Percentiles rank a stretch among this genome's conserved stretches.
phyloP scores from a whole-genome alignment of 2,329 filamentous ascomycete species.

The Ophiostoma perfectum region DNA sequence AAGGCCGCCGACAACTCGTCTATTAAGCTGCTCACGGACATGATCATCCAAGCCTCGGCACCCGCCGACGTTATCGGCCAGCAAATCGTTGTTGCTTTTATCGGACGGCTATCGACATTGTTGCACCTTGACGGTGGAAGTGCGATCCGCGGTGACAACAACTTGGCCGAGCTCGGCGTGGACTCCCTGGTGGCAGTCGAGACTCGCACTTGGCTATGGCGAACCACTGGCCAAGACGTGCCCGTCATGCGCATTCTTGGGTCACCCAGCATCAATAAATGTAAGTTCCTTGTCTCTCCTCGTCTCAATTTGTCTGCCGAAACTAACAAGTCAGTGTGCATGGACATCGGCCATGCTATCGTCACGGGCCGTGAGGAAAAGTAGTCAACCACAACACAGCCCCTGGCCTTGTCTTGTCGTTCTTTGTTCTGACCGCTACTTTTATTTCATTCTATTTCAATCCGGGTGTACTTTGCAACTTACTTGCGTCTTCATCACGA shows the following conservation, averaged over 20 bases:
- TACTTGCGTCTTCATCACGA: too few species aligned
- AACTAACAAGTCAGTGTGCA: slow-evolving; percentile 5
- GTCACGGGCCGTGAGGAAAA: neutral
- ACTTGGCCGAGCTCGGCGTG: slow-evolving; percentile 37
- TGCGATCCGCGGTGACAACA: slow-evolving; percentile 32
- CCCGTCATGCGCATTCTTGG: slow-evolving; percentile 43
- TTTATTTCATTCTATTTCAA: neutral
- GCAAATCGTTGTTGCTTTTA: slow-evolving; percentile 30
- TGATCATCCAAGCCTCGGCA: slow-evolving; percentile 19
- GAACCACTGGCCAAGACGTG: slow-evolving; percentile 39
- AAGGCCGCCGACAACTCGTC: neutral
- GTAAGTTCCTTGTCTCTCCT: neutral
- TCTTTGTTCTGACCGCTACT: neutral
- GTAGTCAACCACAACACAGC: too few species aligned
- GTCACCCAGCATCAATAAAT: slow-evolving; percentile 30
- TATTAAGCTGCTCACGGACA: slow-evolving; percentile 30
- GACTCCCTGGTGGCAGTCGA: slow-evolving; percentile 40
- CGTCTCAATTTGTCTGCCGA: neutral
- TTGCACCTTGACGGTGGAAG: slow-evolving; percentile 29
- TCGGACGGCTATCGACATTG: slow-evolving; percentile 30
- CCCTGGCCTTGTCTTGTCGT: neutral
- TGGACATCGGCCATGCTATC: neutral
- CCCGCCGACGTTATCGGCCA: slow-evolving; percentile 27
- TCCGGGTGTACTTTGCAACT: too few species aligned
- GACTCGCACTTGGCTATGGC: slow-evolving; percentile 44